Evolutionary conservation across 2,329 filamentous ascomycete genomes (phyloP).

Genomic region (Colletotrichum lini): DNA sequence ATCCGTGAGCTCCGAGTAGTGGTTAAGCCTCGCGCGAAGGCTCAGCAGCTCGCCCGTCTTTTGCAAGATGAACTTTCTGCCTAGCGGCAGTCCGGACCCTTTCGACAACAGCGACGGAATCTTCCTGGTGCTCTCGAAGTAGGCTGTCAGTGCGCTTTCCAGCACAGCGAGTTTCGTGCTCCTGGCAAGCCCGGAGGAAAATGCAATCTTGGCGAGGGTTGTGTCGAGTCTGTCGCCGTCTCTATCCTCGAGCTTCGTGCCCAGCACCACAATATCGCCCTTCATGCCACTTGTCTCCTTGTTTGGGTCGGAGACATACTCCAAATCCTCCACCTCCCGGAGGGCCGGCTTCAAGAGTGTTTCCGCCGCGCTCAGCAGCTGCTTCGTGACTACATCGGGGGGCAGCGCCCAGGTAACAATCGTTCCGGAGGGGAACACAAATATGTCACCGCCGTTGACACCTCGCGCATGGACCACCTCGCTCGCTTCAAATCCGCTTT

Average conservation of each 20-base stretch:
- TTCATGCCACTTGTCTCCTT: slow-evolving; percentile 83
- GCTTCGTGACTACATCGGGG: slow-evolving; percentile 80
- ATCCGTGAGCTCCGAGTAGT: slow-evolving; percentile 97
- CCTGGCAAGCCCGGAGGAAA: slow-evolving; percentile 92
- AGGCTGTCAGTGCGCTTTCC: slow-evolving; percentile 84
- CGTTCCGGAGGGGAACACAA: slow-evolving; percentile 95
- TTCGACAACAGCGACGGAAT: slow-evolving; percentile 85
- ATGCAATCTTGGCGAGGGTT: slow-evolving; percentile 93
- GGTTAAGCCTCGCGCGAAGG: slow-evolving; percentile 92
- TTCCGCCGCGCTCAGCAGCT: slow-evolving; percentile 82
- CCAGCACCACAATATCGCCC: slow-evolving; percentile 90
- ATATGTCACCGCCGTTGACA: slow-evolving; percentile 84
- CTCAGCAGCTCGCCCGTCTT: slow-evolving; percentile 94
- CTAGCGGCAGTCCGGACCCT: slow-evolving; percentile 61
- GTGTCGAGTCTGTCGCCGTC: slow-evolving; percentile 65
- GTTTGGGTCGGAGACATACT: slow-evolving; percentile 83
- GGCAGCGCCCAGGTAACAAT: slow-evolving; percentile 93
- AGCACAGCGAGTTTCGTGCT: slow-evolving; percentile 95
- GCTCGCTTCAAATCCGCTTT: slow-evolving; percentile 71
- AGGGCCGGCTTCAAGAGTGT: slow-evolving; percentile 77
- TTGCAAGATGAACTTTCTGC: slow-evolving; percentile 85
- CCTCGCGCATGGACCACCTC: slow-evolving; percentile 76
- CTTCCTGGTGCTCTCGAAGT: slow-evolving; percentile 87
- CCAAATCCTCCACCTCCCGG: slow-evolving; percentile 90
- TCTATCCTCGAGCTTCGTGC: slow-evolving; percentile 75